Evolutionary conservation across 2,329 filamentous ascomycete genomes (phyloP).

Genomic region (Microdochium trichocladiopsis): DNA sequence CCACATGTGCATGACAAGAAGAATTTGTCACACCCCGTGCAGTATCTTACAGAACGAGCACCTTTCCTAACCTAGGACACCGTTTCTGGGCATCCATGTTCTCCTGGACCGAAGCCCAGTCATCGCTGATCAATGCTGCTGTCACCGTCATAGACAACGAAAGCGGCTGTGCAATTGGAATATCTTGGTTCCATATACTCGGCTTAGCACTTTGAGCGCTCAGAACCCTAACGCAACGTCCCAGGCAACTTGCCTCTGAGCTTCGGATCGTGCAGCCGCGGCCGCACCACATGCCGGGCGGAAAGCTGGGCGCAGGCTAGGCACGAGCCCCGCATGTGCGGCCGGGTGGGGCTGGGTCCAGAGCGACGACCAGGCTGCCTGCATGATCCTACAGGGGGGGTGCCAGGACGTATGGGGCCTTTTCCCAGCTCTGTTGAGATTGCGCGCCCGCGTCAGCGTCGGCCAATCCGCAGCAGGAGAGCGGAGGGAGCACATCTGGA

Average conservation of each 20-base stretch:
- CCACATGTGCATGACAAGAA: too few relatives aligned
- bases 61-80: too few relatives aligned
- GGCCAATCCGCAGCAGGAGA: constrained; percentile 36
- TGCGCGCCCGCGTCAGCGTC: constrained; percentile 3
- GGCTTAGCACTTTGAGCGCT: constrained; percentile 14
- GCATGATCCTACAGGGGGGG: constrained; percentile 34
- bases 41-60: too few relatives aligned
- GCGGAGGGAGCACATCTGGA: constrained; percentile 27
- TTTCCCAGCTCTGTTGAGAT: constrained; percentile 11
- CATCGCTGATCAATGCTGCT: constrained; percentile 16
- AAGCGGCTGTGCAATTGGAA: constrained; percentile 39
- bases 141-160: too few relatives aligned
- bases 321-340: too few relatives aligned
- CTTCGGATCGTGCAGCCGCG: too few relatives aligned
- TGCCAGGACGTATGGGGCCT: constrained; percentile 25
- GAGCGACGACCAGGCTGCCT: constrained; percentile 35
- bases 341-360: too few relatives aligned
- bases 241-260: too few relatives aligned
- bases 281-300: too few relatives aligned
- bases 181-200: constrained; percentile 34
- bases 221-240: constrained; percentile 31
- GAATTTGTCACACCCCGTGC: too few relatives aligned
- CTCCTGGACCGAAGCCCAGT: not conserved
- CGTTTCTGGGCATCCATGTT: too few relatives aligned
- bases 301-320: too few relatives aligned